phyloP scores from a whole-genome alignment of 495 filamentous ascomycete species.

The Talaromyces liani region DNA sequence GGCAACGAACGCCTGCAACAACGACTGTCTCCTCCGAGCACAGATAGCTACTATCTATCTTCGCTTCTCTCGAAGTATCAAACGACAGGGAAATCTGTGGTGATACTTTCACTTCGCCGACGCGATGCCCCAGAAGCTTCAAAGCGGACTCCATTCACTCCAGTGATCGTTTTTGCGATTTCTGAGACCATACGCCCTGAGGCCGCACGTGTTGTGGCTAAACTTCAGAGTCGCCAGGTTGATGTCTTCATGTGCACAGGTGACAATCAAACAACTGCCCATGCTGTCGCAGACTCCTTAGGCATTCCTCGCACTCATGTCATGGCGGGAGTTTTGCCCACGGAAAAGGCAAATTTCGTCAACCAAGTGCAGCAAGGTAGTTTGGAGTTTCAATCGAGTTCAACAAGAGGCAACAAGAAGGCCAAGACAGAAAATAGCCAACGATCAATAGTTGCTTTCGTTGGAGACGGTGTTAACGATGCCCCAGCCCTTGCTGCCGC shows the following conservation, averaged over 20 bases:
- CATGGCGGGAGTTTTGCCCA: slow-evolving; percentile 80
- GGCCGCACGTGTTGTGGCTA: slow-evolving; percentile 53
- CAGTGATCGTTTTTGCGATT: slow-evolving; percentile 59
- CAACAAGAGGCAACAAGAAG: slow-evolving; percentile 1
- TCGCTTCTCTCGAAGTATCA: slow-evolving; percentile 58
- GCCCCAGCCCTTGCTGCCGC: slow-evolving; percentile 72
- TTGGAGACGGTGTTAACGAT: slow-evolving; percentile 89
- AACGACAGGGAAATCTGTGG: slow-evolving; percentile 62
- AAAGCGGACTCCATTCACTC: slow-evolving; percentile 31
- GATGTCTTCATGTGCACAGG: slow-evolving; percentile 90
- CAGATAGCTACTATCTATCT: slow-evolving; percentile 29
- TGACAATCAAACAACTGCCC: slow-evolving; percentile 51
- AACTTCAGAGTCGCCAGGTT: slow-evolving; percentile 56
- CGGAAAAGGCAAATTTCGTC: slow-evolving; percentile 80
- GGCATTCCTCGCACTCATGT: slow-evolving; percentile 72
- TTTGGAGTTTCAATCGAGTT: background rate
- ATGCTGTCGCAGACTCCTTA: slow-evolving; percentile 60
- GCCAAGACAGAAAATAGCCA: background rate
- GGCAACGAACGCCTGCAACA: slow-evolving; percentile 75
- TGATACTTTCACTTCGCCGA: slow-evolving; percentile 51
- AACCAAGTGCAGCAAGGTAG: slow-evolving; percentile 5
- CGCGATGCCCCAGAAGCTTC: background rate
- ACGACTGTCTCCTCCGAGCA: slow-evolving; percentile 15
- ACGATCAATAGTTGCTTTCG: slow-evolving; percentile 45
- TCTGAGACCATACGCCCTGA: slow-evolving; percentile 76